phyloP scores from a whole-genome alignment of 116 monocot species.

The Thalassia testudinum region DNA sequence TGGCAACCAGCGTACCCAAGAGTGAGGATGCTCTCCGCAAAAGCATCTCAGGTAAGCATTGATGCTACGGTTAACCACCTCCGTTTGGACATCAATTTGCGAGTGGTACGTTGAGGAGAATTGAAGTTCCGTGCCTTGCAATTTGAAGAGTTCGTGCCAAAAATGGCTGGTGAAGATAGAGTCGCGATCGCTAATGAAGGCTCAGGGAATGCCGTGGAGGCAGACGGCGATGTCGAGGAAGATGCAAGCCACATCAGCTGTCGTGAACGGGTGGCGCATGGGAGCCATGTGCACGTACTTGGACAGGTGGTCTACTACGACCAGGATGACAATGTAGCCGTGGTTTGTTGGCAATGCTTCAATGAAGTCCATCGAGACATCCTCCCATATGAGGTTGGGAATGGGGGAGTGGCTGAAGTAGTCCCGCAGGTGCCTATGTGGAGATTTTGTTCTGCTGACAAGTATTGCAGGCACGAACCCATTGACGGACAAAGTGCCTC shows the following conservation, averaged over 20 bases:
- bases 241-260: not conserved
- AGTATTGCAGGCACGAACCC: no score
- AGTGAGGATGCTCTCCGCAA: no score
- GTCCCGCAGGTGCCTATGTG: not conserved
- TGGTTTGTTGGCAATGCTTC: not conserved
- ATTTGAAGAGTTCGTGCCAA: no score
- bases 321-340: not conserved
- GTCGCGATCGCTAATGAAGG: not conserved
- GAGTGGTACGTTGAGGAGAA: no score
- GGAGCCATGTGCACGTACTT: slow-evolving; percentile 1
- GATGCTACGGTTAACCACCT: no score
- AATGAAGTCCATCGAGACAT: slow-evolving; percentile 10
- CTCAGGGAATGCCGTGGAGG: not conserved
- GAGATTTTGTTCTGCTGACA: not conserved
- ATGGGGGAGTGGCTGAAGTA: slow-evolving; percentile 6
- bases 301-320: slow-evolving; percentile 1
- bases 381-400: no score
- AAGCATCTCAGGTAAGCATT: no score
- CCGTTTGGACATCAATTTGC: not conserved
- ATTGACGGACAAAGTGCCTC: no score
- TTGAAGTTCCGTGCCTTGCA: no score
- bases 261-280: no score
- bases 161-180: no score
- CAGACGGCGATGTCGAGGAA: not conserved
- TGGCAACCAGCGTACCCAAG: no score